Conservation (phyloP, 148 eudicot species). For the Rhododendron mucronatum region DNA sequence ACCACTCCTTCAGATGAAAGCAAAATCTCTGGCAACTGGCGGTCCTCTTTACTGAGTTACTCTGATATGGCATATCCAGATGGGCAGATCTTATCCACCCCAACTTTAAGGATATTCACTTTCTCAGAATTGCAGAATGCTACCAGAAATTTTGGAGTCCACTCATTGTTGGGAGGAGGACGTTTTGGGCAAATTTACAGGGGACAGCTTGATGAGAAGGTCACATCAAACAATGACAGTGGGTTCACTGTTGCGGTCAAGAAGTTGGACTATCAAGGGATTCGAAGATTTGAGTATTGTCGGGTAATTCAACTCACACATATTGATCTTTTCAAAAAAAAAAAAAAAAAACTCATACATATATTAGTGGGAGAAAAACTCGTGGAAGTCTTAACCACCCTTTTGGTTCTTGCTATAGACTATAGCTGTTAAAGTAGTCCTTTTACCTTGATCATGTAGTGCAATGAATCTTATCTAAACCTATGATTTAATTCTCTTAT, state of each 20-base stretch:
- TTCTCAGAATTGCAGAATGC: neutral
- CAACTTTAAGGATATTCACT: neutral
- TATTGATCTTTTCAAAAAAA: too few species aligned
- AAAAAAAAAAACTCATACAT: too few species aligned
- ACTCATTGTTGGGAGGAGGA: neutral
- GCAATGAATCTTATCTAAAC: neutral
- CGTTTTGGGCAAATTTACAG: neutral
- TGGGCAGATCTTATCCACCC: neutral
- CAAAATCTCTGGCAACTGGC: slow-evolving; percentile 30
- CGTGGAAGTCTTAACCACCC: neutral
- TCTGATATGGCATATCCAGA: slow-evolving; percentile 25
- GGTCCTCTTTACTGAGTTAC: slow-evolving; percentile 35
- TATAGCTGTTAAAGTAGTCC: neutral
- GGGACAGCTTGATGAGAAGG: neutral
- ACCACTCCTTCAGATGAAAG: neutral
- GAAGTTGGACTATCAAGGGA: neutral
- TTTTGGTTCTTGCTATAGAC: too few species aligned
- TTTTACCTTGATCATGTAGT: neutral
- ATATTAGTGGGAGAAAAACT: neutral
- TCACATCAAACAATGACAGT: neutral
- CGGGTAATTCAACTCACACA: neutral
- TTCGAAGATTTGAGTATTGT: neutral
- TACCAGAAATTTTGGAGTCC: neutral
- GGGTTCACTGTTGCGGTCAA: neutral
- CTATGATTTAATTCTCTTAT: neutral